These are phyloP conservation scores for Mortierella sp. DNA, from an alignment of 371 early-diverging fungal genomes.

Conservation along the genomic window DNA sequence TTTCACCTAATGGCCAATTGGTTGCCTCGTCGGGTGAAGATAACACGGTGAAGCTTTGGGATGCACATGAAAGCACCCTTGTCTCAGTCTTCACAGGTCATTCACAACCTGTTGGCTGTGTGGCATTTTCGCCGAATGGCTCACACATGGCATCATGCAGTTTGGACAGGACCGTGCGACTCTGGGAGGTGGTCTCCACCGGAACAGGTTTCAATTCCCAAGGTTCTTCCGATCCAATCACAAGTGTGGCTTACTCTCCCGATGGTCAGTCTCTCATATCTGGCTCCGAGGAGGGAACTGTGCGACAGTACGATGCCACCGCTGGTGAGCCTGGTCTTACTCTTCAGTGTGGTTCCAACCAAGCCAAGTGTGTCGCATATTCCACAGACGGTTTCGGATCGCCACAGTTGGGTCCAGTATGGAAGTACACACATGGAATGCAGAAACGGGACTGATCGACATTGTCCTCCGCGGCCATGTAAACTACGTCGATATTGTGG, in stretches of 20 bases:
- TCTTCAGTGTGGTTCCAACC: neutral
- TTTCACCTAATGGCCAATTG: neutral
- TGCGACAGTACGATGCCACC: neutral
- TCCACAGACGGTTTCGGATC: neutral
- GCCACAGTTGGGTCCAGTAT: too few relatives aligned
- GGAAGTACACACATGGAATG: too few relatives aligned
- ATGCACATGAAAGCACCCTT: neutral
- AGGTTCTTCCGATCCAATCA: neutral
- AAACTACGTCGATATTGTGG: too few relatives aligned
- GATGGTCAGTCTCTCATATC: neutral
- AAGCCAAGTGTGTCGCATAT: constrained; percentile 6
- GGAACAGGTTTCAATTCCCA: neutral
- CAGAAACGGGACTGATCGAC: too few relatives aligned
- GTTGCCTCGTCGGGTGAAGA: neutral
- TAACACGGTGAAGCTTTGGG: neutral
- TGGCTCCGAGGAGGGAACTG: neutral
- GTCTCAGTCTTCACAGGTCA: neutral
- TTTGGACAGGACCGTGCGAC: constrained; percentile 9
- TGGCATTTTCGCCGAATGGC: constrained; percentile 12
- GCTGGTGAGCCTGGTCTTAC: too few relatives aligned
- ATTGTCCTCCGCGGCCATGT: too few relatives aligned
- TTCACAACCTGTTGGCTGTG: neutral
- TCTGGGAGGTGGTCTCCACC: constrained; percentile 1
- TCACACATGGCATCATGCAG: neutral
- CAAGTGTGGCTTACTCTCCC: neutral